Base-by-base conservation (phyloP, 441 rosid genomes). In the Iberis amara region DNA sequence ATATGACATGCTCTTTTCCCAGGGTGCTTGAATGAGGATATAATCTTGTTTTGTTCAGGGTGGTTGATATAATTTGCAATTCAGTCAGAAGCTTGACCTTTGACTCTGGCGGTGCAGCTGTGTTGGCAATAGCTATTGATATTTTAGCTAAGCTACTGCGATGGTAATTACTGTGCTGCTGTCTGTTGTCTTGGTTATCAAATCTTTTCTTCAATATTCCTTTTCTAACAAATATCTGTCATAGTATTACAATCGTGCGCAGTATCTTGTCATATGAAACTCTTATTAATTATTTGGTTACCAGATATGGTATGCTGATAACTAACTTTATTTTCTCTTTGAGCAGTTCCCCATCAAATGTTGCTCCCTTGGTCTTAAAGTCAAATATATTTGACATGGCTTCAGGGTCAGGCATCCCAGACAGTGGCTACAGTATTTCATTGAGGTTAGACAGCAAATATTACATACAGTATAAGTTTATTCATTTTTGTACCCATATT, bases 81-180 rank as follows among this genome's bases (percentile, higher is more conserved):
- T 70, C 86, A 24, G 69, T 89, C 40, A 78, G 80, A 74, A 80
- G 76, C 38, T 66, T 79, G 59, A 64, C 80, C 61, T 75, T 77
- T 36, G 76, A 66, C 75, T 59, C 96, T 44, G 48, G 51, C 49
- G 71, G 82, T 53, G 86, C 94, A 63, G 77, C 83, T 54, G 26
- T 80, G 62, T 75, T 81, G 84, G 86, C 97, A 59, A 63, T 80
- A 86, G 82, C 84, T 64, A 66, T 82, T 62, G 66, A 76, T 77
- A 76, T 89, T 68, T 75, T 89, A 65, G 78, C 87, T 37, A 80
- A 73, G 76, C 78, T 94, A 76, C 53, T 85, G 71, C 80, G 67
- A 73, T 79, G 99, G 97, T 86, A 81, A 73, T 40, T 13, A 50
- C 21, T 59, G 21, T 37, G 55, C 39, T 57, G 40, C 39, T 27